Evolutionary conservation across 176 grass and related monocot species (phyloP).

Genomic region (Avena eriantha): DNA sequence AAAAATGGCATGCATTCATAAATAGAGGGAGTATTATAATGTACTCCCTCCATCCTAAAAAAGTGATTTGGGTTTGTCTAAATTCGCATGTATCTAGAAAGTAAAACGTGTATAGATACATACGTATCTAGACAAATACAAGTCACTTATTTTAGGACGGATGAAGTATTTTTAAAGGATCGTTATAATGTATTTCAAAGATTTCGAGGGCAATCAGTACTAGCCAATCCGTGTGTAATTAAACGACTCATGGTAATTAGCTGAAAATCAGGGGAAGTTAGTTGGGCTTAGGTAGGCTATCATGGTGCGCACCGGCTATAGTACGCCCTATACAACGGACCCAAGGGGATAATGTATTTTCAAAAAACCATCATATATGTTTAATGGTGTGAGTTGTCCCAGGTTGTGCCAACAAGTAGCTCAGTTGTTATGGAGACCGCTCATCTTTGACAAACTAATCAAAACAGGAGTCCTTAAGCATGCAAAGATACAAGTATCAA

Average conservation of each 20-base stretch:
- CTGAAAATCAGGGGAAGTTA: no score
- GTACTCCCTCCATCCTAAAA: neutral
- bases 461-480: conserved; percentile 23
- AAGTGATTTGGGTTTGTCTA: no score
- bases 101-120: no score
- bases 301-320: no score
- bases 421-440: conserved; percentile 28
- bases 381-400: conserved; percentile 17
- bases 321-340: no score
- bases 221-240: no score
- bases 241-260: no score
- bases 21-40: neutral
- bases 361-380: neutral
- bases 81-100: no score
- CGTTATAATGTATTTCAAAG: neutral
- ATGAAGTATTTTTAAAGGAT: neutral
- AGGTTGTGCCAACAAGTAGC: conserved; percentile 31
- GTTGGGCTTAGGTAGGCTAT: no score
- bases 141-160: no score
- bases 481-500: conserved; percentile 18
- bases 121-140: no score
- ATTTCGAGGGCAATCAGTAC: no score
- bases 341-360: neutral
- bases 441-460: conserved; percentile 7
- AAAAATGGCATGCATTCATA: neutral